Conservation (phyloP, 2,329 filamentous ascomycete species). For the Ascochyta fabae region DNA sequence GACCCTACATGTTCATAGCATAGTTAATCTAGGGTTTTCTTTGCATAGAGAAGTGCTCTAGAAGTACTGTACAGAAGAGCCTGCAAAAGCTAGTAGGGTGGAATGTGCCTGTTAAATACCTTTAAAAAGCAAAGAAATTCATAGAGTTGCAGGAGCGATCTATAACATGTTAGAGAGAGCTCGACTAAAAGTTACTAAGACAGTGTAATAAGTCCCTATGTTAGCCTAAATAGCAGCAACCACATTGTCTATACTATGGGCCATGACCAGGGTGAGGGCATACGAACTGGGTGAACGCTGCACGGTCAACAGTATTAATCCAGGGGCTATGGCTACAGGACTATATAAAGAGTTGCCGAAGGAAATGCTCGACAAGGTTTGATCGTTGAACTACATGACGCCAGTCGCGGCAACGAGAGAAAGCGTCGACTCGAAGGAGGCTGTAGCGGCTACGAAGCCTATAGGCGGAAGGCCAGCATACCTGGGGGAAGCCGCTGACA, state of each 20-base stretch:
- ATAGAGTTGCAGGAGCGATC: no score
- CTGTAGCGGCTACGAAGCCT: conserved; percentile 64
- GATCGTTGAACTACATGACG: conserved; percentile 63
- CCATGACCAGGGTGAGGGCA: conserved; percentile 69
- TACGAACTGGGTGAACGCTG: conserved; percentile 63
- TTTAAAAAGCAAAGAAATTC: no score
- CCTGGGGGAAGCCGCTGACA: conserved; percentile 71
- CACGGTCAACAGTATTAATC: conserved; percentile 68
- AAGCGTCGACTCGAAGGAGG: conserved; percentile 52
- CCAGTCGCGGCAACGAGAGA: conserved; percentile 64
- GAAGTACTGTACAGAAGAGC: no score
- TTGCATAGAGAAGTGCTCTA: no score
- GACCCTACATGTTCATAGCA: no score
- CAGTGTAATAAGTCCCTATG: no score
- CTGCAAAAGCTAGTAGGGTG: no score
- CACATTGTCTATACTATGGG: conserved; percentile 20
- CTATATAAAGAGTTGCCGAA: conserved; percentile 54
- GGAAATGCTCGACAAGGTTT: conserved; percentile 64
- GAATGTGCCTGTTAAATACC: no score
- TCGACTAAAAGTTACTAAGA: accelerated
- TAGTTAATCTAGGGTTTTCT: no score
- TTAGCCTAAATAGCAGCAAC: no score
- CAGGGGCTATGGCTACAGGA: conserved; percentile 60
- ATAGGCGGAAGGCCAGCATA: conserved; percentile 64
- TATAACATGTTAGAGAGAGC: no score